Conservation (phyloP, 306 rosid genomes). For the Psophocarpus tetragonolobus region DNA sequence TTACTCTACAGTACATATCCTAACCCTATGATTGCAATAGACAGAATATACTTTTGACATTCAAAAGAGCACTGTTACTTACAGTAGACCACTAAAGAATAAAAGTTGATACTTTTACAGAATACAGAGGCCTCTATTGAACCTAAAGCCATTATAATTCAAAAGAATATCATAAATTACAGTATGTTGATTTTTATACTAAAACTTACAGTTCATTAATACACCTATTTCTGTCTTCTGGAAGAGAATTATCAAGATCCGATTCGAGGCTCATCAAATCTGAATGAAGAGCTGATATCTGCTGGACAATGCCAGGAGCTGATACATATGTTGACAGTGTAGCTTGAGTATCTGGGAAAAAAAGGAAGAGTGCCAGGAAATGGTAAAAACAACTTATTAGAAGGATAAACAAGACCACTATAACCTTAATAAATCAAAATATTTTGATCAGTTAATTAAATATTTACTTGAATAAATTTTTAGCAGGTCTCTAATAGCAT, state of each 20-base stretch:
- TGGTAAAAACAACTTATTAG: slow-evolving; percentile 19
- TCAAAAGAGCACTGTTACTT: slow-evolving; percentile 8
- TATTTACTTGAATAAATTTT: slow-evolving; percentile 86
- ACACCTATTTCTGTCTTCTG: slow-evolving; percentile 94
- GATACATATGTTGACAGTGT: slow-evolving; percentile 84
- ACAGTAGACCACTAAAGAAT: not conserved
- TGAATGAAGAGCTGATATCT: slow-evolving; percentile 85
- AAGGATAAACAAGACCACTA: slow-evolving; percentile 32
- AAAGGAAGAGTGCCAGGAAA: slow-evolving; percentile 19
- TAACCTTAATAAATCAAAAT: slow-evolving; percentile 25
- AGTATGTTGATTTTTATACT: not conserved
- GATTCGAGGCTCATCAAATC: slow-evolving; percentile 83
- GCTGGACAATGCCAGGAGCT: slow-evolving; percentile 97
- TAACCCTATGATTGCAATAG: not conserved
- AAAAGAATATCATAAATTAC: slow-evolving; percentile 10
- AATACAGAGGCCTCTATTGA: not conserved
- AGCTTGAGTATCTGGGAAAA: slow-evolving; percentile 78
- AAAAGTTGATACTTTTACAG: not conserved
- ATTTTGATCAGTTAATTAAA: slow-evolving; percentile 6
- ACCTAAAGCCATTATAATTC: not conserved
- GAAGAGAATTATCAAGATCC: slow-evolving; percentile 93
- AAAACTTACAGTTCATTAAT: slow-evolving; percentile 88
- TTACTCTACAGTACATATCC: not conserved
- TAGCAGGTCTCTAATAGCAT: slow-evolving; percentile 91
- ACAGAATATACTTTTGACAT: not conserved